A percentile compares a stretch with the other conserved stretches of the same genome.
These are phyloP conservation scores for Gossypium ekmanianum DNA, from an alignment of 345 rosid genomes.

Conservation along the genomic window DNA sequence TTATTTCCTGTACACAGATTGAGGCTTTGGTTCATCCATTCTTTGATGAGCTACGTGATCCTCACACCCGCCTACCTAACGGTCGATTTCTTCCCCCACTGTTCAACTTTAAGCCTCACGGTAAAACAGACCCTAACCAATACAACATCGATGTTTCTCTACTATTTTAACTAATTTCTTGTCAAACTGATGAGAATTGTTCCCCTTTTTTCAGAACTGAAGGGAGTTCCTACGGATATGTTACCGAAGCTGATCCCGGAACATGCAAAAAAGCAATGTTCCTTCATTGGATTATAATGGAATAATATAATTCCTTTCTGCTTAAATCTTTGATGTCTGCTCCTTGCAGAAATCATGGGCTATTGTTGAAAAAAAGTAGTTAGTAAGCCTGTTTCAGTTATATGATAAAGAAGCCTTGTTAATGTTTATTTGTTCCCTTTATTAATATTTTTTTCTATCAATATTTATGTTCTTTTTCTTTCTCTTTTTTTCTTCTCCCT, in stretches of 20 bases:
- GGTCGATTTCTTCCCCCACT: slow-evolving; percentile 94
- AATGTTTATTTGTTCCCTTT: slow-evolving; percentile 24
- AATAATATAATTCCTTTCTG: slow-evolving; percentile 23
- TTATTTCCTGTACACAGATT: slow-evolving; percentile 43
- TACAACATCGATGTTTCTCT: not conserved
- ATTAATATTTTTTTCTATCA: not conserved
- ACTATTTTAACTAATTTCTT: not conserved
- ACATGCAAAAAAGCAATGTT: slow-evolving; percentile 57
- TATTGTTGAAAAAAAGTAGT: slow-evolving; percentile 22
- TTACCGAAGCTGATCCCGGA: slow-evolving; percentile 59
- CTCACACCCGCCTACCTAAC: slow-evolving; percentile 66
- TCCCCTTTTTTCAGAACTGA: slow-evolving; percentile 52
- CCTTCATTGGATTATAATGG: slow-evolving; percentile 41
- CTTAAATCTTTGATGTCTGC: slow-evolving; percentile 25
- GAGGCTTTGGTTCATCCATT: slow-evolving; percentile 91
- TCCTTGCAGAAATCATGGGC: slow-evolving; percentile 26
- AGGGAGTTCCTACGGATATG: slow-evolving; percentile 57
- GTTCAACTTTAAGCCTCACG: slow-evolving; percentile 87
- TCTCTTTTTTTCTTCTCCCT: not conserved
- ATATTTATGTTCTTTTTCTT: slow-evolving; percentile 1
- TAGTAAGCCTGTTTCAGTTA: slow-evolving; percentile 19
- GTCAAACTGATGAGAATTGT: not conserved
- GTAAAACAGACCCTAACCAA: slow-evolving; percentile 32
- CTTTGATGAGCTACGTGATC: slow-evolving; percentile 93
- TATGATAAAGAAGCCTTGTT: slow-evolving; percentile 16